Evolutionary conservation across 441 rosid species (phyloP).

Genomic region (Brassica balearica): DNA sequence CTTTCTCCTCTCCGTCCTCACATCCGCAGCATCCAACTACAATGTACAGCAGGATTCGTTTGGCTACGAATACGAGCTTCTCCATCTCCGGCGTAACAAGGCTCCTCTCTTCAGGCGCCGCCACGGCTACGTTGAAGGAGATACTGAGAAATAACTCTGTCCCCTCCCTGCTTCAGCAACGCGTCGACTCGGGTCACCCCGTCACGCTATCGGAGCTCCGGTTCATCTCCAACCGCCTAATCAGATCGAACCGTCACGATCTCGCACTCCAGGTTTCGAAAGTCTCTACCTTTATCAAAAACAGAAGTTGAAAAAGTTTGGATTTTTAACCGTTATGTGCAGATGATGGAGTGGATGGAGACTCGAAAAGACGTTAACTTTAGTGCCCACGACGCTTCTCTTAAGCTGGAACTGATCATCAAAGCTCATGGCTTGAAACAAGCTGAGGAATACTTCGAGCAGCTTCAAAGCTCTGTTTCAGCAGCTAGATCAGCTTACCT

Average conservation of each 20-base stretch:
- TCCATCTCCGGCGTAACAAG: constrained; percentile 26
- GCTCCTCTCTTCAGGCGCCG: constrained; percentile 29
- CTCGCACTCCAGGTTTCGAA: constrained; percentile 62
- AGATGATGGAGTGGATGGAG: constrained; percentile 67
- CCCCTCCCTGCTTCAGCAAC: constrained; percentile 47
- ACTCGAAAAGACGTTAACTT: constrained; percentile 42
- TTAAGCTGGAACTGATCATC: constrained; percentile 54
- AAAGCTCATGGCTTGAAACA: constrained; percentile 47
- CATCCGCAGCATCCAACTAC: background rate
- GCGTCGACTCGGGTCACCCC: constrained; percentile 51
- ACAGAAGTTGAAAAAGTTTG: too few species aligned
- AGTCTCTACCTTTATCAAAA: background rate
- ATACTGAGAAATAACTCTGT: constrained; percentile 48
- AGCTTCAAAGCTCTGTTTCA: constrained; percentile 39
- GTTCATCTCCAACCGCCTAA: constrained; percentile 44
- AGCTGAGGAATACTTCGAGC: constrained; percentile 59
- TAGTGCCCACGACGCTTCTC: constrained; percentile 46
- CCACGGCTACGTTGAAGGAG: constrained; percentile 33
- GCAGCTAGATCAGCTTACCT: constrained; percentile 47
- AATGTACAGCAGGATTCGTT: constrained; percentile 31
- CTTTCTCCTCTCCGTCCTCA: background rate
- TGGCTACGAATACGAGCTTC: constrained; percentile 4
- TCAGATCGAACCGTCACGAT: constrained; percentile 50
- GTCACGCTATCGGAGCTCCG: constrained; percentile 56
- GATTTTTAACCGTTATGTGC: background rate